Conservation (phyloP, 345 rosid genomes). For the Dipteronia dyeriana region DNA sequence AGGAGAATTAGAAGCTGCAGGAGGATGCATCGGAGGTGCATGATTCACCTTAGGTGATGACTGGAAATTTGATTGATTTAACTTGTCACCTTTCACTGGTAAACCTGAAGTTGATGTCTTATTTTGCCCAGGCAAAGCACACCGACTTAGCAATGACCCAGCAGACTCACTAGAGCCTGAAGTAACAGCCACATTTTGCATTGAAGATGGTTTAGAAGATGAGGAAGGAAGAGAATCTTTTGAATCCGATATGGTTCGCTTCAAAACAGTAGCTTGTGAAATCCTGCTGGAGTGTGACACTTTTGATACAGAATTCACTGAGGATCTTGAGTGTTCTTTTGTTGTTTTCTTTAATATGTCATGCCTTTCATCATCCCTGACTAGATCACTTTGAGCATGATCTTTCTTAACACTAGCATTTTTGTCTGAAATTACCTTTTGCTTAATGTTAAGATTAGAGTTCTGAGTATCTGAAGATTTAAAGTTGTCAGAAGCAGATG, state of each 20-base stretch:
- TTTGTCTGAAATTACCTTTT: constrained; percentile 36
- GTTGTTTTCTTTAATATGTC: constrained; percentile 40
- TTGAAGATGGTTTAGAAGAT: constrained; percentile 50
- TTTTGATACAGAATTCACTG: constrained; percentile 45
- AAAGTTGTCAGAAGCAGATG: constrained; percentile 40
- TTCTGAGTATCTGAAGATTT: constrained; percentile 52
- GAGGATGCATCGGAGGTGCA: constrained; percentile 45
- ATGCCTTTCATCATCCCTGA: constrained; percentile 44
- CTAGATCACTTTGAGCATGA: constrained; percentile 42
- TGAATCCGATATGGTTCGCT: constrained; percentile 45
- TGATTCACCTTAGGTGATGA: constrained; percentile 55
- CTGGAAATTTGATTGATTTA: constrained; percentile 47
- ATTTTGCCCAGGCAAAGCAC: constrained; percentile 37
- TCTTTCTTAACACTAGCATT: constrained; percentile 45
- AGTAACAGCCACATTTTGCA: constrained; percentile 40
- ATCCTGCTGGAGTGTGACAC: constrained; percentile 50
- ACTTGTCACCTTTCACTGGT: constrained; percentile 64
- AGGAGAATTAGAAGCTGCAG: constrained; percentile 47
- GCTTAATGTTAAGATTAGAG: constrained; percentile 38
- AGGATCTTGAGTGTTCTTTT: constrained; percentile 49
- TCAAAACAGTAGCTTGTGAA: constrained; percentile 53
- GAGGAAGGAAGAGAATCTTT: constrained; percentile 51
- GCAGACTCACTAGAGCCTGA: constrained; percentile 48
- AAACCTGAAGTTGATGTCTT: constrained; percentile 49
- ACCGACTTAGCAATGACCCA: constrained; percentile 41